These are phyloP conservation scores for Trichoderma parareesei DNA, from an alignment of 495 filamentous ascomycete genomes.

Conservation along the genomic window DNA sequence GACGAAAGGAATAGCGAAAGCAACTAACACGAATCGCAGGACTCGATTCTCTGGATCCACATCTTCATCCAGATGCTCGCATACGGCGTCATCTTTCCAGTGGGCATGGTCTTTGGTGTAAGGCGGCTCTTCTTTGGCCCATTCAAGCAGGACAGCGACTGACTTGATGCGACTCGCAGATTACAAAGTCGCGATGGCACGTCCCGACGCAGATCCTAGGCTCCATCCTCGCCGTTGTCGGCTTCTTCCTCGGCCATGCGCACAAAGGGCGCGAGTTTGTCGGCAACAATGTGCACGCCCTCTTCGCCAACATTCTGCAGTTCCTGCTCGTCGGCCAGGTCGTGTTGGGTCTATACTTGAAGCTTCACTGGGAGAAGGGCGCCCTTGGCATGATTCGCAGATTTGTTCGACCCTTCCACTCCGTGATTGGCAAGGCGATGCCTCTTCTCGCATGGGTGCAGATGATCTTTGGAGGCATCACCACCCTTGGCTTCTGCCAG, in stretches of 20 bases:
- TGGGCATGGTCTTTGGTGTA: constrained; percentile 94
- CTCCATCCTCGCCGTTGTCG: constrained; percentile 65
- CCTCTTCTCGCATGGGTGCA: constrained; percentile 86
- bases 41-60: constrained; percentile 84
- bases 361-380: constrained; percentile 77
- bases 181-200: constrained; percentile 86
- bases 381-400: constrained; percentile 71
- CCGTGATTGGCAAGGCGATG: constrained; percentile 76
- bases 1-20: constrained; percentile 9
- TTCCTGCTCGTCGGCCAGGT: constrained; percentile 69
- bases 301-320: constrained; percentile 73
- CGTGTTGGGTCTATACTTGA: constrained; percentile 76
- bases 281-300: constrained; percentile 67
- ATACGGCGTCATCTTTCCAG: constrained; percentile 86
- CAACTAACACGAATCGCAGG: constrained; percentile 38
- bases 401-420: constrained; percentile 63
- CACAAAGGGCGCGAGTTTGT: constrained; percentile 86
- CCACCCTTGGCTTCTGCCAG: constrained; percentile 86
- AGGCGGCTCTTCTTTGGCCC: constrained; percentile 20
- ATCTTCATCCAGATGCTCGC: constrained; percentile 81
- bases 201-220: constrained; percentile 79
- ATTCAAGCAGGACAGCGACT: neutral
- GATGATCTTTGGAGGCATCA: constrained; percentile 95
- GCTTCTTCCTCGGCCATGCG: constrained; percentile 83
- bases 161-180: constrained; percentile 42